These are phyloP conservation scores for Tulasnella sp. DNA, from an alignment of 768 basidiomycete species.

Conservation along the genomic window DNA sequence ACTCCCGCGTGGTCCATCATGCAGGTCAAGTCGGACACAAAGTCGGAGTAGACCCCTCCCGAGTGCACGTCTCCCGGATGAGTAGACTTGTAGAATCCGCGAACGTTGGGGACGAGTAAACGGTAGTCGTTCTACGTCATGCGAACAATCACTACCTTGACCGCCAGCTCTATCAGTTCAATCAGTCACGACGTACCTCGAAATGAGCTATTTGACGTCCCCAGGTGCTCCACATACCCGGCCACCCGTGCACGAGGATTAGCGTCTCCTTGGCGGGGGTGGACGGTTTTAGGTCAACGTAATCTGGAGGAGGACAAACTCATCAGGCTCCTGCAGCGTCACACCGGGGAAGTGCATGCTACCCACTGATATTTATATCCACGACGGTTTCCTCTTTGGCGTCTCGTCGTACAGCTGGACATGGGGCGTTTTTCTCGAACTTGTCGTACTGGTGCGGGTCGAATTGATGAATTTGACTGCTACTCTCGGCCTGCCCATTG, in stretches of 20 bases:
- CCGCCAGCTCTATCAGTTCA: no score
- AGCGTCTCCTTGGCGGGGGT: conserved; percentile 32
- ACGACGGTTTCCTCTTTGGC: background rate
- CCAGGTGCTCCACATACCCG: conserved; percentile 66
- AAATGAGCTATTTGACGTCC: conserved; percentile 57
- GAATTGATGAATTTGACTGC: background rate
- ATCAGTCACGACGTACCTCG: conserved; percentile 29
- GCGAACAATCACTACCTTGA: background rate
- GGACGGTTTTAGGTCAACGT: background rate
- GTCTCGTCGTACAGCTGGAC: background rate
- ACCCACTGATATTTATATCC: conserved; percentile 1
- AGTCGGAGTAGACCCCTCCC: conserved; percentile 41
- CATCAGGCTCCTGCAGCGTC: background rate
- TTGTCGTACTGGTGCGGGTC: background rate
- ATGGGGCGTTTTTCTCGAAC: background rate
- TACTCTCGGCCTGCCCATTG: background rate
- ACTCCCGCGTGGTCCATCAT: conserved; percentile 43
- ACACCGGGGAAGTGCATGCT: background rate
- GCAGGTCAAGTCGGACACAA: conserved; percentile 53
- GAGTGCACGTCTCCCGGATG: conserved; percentile 51
- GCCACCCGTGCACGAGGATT: conserved; percentile 71
- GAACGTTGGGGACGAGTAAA: conserved; percentile 49
- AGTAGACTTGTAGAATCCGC: conserved; percentile 59
- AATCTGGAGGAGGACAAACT: background rate
- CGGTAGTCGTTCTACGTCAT: conserved; percentile 44